Conservation (phyloP, 768 basidiomycete genomes). For the Naganishia randhawae region DNA sequence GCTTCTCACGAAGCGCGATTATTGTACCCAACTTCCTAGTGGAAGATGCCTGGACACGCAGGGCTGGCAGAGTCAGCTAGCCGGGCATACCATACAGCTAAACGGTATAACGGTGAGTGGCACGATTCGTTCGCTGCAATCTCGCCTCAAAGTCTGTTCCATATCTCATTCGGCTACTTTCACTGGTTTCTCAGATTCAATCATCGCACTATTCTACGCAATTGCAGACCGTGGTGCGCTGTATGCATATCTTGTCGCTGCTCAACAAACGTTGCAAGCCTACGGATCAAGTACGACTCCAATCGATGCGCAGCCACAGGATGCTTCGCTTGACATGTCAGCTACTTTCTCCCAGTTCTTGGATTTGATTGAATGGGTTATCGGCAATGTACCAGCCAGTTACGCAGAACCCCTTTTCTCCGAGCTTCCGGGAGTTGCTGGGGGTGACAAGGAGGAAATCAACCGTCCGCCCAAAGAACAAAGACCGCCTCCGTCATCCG, state of each 20-base stretch:
- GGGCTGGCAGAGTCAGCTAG: slow-evolving; percentile 13
- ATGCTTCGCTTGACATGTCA: neutral
- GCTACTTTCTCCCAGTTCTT: neutral
- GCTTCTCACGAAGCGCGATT: neutral
- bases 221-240: slow-evolving; percentile 14
- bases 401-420: slow-evolving; percentile 14
- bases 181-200: neutral
- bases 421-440: neutral
- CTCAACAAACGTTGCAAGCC: neutral
- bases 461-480: neutral
- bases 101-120: slow-evolving; percentile 4
- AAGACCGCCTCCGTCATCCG: neutral
- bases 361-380: neutral
- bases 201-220: slow-evolving; percentile 7
- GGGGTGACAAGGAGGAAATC: neutral
- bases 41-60: slow-evolving; percentile 10
- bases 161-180: neutral
- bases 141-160: neutral
- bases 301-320: neutral
- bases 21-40: neutral
- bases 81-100: slow-evolving; percentile 15
- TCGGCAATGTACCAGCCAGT: slow-evolving; percentile 15
- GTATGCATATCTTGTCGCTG: slow-evolving; percentile 8
- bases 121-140: neutral
- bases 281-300: neutral